phyloP scores from a whole-genome alignment of 768 basidiomycete species.

The Leccinellum luteum region DNA sequence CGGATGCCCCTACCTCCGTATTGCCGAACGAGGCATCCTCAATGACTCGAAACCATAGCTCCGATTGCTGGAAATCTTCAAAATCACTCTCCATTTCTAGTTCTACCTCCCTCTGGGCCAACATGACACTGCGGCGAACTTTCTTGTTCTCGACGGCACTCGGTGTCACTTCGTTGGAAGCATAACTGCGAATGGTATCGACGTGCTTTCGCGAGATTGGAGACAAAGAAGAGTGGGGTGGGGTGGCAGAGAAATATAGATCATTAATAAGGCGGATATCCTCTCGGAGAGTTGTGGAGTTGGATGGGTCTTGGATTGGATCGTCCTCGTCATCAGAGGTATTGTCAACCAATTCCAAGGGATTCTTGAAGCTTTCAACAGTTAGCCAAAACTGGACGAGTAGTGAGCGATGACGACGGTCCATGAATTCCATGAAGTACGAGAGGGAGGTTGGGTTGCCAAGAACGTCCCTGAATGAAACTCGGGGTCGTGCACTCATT shows the following conservation, averaged over 20 bases:
- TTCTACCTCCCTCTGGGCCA: conserved; percentile 84
- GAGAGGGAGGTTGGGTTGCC: conserved; percentile 87
- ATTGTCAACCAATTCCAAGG: conserved; percentile 77
- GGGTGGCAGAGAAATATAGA: conserved; percentile 71
- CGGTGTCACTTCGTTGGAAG: conserved; percentile 45
- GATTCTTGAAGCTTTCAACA: conserved; percentile 97
- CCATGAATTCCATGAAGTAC: conserved; percentile 99
- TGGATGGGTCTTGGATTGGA: conserved; percentile 53
- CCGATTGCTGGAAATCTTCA: conserved; percentile 81
- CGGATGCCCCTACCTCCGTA: conserved; percentile 4
- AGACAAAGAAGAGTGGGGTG: conserved; percentile 55
- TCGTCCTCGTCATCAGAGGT: conserved; percentile 60
- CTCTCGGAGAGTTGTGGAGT: conserved; percentile 66
- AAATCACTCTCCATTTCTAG: conserved; percentile 91
- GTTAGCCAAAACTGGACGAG: conserved; percentile 98
- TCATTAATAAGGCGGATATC: conserved; percentile 90
- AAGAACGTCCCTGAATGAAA: conserved; percentile 76
- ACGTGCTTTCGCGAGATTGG: conserved; percentile 70
- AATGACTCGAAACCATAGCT: conserved; percentile 89
- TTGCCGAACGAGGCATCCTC: conserved; percentile 54
- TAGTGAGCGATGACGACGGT: conserved; percentile 76
- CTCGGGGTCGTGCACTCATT: conserved; percentile 41
- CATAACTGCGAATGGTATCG: conserved; percentile 66
- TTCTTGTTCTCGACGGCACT: conserved; percentile 43
- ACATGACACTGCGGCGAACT: conserved; percentile 75